Evolutionary conservation across 805 yeast species (phyloP).

Genomic region (Saturnispora gosingensis): DNA sequence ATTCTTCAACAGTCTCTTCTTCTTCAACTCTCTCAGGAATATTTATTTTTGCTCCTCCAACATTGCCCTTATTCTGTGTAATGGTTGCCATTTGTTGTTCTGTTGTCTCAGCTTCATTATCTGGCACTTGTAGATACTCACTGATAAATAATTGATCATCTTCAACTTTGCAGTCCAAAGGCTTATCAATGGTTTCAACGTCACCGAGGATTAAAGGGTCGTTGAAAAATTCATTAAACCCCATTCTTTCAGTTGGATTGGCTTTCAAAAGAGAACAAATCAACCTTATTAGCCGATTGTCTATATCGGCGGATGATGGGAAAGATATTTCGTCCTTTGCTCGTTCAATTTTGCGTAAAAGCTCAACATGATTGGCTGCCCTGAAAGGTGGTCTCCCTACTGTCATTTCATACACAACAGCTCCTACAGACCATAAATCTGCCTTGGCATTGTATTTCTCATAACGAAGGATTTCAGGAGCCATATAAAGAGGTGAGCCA

Average conservation of each 20-base stretch:
- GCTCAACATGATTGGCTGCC: conserved; percentile 87
- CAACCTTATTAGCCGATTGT: conserved; percentile 56
- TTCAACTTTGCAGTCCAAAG: conserved; percentile 57
- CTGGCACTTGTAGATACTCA: conserved; percentile 43
- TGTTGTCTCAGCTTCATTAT: not conserved
- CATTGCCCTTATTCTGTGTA: not conserved
- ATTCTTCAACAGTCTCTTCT: conserved; percentile 5
- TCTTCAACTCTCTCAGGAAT: conserved; percentile 10
- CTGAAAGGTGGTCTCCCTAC: conserved; percentile 95
- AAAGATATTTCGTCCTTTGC: conserved; percentile 71
- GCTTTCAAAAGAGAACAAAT: conserved; percentile 71
- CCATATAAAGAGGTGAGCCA: conserved; percentile 98
- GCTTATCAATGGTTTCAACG: conserved; percentile 42
- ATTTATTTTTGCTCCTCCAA: conserved; percentile 2
- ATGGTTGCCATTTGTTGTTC: conserved; percentile 1
- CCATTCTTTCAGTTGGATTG: conserved; percentile 80
- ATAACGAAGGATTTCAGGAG: conserved; percentile 89
- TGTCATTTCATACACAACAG: conserved; percentile 90
- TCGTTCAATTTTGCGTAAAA: conserved; percentile 76
- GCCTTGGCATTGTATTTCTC: conserved; percentile 97
- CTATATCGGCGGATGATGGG: conserved; percentile 58
- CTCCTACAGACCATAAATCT: conserved; percentile 97
- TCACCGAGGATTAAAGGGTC: conserved; percentile 54
- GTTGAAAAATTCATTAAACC: conserved; percentile 78
- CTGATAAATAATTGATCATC: conserved; percentile 79